Conservation (phyloP, 2,329 filamentous ascomycete species). For the Fusarium oligoseptatum region DNA sequence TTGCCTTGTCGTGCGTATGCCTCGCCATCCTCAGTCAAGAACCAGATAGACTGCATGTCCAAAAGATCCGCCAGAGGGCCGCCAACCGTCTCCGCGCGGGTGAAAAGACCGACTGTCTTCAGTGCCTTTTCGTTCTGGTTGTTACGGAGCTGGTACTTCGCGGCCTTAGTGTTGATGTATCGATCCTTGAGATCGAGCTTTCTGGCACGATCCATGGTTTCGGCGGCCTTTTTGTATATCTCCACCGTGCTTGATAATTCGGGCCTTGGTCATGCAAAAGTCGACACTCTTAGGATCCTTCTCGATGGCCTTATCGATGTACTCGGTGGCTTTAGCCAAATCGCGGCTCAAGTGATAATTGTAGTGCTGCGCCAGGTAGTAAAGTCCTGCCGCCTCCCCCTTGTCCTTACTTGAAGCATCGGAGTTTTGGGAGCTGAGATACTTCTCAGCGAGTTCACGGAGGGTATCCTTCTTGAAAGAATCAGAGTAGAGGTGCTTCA, state of each 20-base stretch:
- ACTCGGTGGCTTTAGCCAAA: constrained; percentile 82
- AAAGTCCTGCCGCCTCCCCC: constrained; percentile 85
- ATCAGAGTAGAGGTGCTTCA: constrained; percentile 92
- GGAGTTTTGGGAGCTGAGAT: constrained; percentile 72
- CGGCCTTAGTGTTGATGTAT: constrained; percentile 98
- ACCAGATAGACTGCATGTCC: constrained; percentile 99
- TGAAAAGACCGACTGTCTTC: constrained; percentile 93
- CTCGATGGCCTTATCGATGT: constrained; percentile 86
- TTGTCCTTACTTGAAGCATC: constrained; percentile 62
- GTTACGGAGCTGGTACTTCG: constrained; percentile 96
- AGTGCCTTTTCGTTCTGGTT: constrained; percentile 89
- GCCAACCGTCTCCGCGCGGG: constrained; percentile 87
- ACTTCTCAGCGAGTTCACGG: constrained; percentile 81
- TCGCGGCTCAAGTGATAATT: constrained; percentile 92
- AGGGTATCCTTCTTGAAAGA: constrained; percentile 82
- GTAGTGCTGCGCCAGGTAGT: constrained; percentile 97
- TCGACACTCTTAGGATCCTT: constrained; percentile 86
- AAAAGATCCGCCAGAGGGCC: constrained; percentile 91
- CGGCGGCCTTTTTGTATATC: constrained; percentile 84
- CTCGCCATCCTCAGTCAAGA: constrained; percentile 93
- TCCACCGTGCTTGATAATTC: constrained; percentile 92
- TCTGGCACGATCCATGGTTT: constrained; percentile 89
- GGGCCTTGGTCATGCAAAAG: constrained; percentile 93
- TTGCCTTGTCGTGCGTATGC: constrained; percentile 87
- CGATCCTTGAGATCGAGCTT: constrained; percentile 89